These are phyloP conservation scores for Irpex sp. DNA, from an alignment of 1,284 basidiomycete genomes.

Conservation along the genomic window DNA sequence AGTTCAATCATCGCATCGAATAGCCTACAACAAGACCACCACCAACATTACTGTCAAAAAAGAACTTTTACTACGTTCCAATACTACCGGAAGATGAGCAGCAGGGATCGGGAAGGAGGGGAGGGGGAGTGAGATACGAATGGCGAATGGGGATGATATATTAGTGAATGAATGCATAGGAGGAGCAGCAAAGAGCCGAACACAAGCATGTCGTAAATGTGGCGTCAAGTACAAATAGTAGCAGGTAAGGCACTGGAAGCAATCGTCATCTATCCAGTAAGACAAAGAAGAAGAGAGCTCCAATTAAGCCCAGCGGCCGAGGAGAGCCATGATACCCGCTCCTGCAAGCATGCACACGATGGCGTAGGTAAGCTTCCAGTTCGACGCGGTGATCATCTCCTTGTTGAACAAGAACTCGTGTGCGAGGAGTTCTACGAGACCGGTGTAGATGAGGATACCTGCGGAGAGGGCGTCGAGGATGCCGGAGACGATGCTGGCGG, in stretches of 20 bases:
- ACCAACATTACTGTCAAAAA: not conserved
- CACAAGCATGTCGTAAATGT: too few species aligned
- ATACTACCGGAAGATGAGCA: not conserved
- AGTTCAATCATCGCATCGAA: too few species aligned
- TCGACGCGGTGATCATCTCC: slow-evolving; percentile 72
- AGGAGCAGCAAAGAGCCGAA: too few species aligned
- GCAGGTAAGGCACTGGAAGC: not conserved
- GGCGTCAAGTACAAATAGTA: not conserved
- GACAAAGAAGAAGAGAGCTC: not conserved
- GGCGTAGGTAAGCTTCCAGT: slow-evolving; percentile 64
- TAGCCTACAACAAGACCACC: not conserved
- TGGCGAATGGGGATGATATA: too few species aligned
- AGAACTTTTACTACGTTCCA: not conserved
- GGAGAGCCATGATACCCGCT: slow-evolving; percentile 81
- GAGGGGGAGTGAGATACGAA: too few species aligned
- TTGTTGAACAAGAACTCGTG: slow-evolving; percentile 92
- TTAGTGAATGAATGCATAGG: too few species aligned
- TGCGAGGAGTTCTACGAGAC: slow-evolving; percentile 87
- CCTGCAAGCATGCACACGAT: slow-evolving; percentile 74
- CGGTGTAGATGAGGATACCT: slow-evolving; percentile 91
- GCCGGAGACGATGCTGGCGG: slow-evolving; percentile 79
- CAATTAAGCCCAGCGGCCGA: slow-evolving; percentile 78
- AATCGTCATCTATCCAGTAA: not conserved
- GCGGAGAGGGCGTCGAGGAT: slow-evolving; percentile 83
- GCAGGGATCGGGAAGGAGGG: not conserved